Base-by-base conservation (phyloP, 169 alveolate species). In the Plasmodium vinckei region DNA sequence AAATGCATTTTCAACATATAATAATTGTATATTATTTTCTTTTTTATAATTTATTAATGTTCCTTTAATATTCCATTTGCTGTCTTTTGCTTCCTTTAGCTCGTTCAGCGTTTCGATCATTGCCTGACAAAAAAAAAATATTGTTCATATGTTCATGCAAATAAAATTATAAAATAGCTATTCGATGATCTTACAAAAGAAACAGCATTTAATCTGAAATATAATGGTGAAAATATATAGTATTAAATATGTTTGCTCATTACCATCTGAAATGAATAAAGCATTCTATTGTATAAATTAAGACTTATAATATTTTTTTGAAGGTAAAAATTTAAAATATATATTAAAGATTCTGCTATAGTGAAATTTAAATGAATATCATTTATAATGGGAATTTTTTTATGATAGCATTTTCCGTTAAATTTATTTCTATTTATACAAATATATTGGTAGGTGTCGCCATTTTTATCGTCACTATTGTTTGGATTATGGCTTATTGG, bases 371-470 rank as follows among this genome's bases (percentile, higher is more conserved):
- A 27, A 49, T 82, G 90, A 25, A 56, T 51, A n/a, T 82, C 72
- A 27, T 67, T 72, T 9, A 82, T 23, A 10, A 82, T 17, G 15
- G 84, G 61, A 13, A 82, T 82, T 47, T 67, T 67, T 19, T 67
- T 82, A 49, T 70, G 84, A 60, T 82, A 82, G 47, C 90, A 82
- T 15, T 67, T 65, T 51, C 84, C 71, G 44, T 82, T 82, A 46
- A 39, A 82, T 54, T 21, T 71, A 63, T 82, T 67, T 56, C 49
- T 44, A 60, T 82, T 82, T 42, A 82, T 67, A 60, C 90, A 82
- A 15, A 82, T n/a, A 47, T 82, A 82, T 19, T 17, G 47, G 53
- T 23, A 9, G 12, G 13, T 25, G 13, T 33, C 49, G 10, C 21
- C 54, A 13, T 64, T 49, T 27, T 73, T 21, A 21, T 73, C 25